These are phyloP conservation scores for Cyberlindnera samutprakarnensis DNA, from an alignment of 805 yeast species.

Conservation along the genomic window DNA sequence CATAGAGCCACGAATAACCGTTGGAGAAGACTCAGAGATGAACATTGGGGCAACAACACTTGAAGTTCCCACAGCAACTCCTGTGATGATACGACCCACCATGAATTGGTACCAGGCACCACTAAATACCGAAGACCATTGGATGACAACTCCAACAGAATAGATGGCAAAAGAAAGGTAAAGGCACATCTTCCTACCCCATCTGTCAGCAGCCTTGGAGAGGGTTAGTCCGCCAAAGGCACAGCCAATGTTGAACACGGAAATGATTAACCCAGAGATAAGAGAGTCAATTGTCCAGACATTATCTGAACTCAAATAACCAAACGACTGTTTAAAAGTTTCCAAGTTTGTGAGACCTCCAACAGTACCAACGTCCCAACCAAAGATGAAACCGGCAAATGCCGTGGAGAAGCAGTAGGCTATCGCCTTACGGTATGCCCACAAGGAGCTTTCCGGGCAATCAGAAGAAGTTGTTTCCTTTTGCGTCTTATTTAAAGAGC, in stretches of 20 bases:
- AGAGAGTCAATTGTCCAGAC: slow-evolving; percentile 33
- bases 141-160: slow-evolving; percentile 53
- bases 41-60: slow-evolving; percentile 73
- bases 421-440: slow-evolving; percentile 2
- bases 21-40: slow-evolving; percentile 63
- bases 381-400: slow-evolving; percentile 66
- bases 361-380: slow-evolving; percentile 75
- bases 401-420: slow-evolving; percentile 36
- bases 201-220: slow-evolving; percentile 47
- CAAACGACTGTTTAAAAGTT: slow-evolving; percentile 49
- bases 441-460: too few relatives aligned
- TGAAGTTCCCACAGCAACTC: slow-evolving; percentile 70
- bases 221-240: slow-evolving; percentile 59
- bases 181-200: slow-evolving; percentile 55
- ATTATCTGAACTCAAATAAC: slow-evolving; percentile 28
- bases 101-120: slow-evolving; percentile 54
- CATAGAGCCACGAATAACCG: slow-evolving; percentile 62
- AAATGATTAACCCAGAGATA: slow-evolving; percentile 44
- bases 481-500: too few relatives aligned
- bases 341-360: slow-evolving; percentile 63
- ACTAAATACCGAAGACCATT: slow-evolving; percentile 37
- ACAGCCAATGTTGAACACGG: slow-evolving; percentile 62
- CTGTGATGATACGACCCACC: slow-evolving; percentile 60
- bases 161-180: slow-evolving; percentile 47
- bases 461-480: too few relatives aligned